These are phyloP conservation scores for Ordospora pajunii DNA, from an alignment of 371 early-diverging fungal species.

Conservation along the genomic window DNA sequence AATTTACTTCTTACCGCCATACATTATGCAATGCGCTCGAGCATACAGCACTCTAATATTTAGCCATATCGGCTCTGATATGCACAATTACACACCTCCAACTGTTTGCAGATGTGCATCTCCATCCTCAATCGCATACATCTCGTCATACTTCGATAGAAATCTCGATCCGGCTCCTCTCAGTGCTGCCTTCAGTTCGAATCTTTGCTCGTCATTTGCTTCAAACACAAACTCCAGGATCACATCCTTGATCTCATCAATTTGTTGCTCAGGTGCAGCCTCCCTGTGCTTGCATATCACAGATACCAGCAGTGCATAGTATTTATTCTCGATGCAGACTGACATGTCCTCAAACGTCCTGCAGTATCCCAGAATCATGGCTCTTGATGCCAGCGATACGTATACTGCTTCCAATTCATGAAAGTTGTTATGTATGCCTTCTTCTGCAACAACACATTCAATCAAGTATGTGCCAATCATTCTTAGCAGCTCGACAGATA, in stretches of 20 bases:
- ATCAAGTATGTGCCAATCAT: neutral
- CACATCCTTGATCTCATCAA: neutral
- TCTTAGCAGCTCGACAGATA: neutral
- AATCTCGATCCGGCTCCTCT: neutral
- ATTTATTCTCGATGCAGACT: too few species aligned
- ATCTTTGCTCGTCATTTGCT: neutral
- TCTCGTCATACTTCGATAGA: neutral
- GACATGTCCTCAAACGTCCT: too few species aligned
- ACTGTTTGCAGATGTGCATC: too few species aligned
- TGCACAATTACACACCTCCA: neutral
- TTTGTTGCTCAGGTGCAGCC: neutral
- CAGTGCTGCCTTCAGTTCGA: neutral
- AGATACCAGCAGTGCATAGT: too few species aligned
- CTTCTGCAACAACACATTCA: neutral
- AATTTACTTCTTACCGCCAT: too few species aligned
- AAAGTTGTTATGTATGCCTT: too few species aligned
- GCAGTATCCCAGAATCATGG: neutral
- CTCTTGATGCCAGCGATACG: neutral
- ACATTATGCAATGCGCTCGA: too few species aligned
- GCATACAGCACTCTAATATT: neutral
- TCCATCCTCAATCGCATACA: neutral
- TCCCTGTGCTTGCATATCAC: neutral
- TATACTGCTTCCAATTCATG: neutral
- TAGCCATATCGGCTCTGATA: neutral
- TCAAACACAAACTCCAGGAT: conserved; percentile 1